Evolutionary conservation across 1,284 basidiomycete genomes (phyloP).

Genomic region (Naganishia liquefaciens): DNA sequence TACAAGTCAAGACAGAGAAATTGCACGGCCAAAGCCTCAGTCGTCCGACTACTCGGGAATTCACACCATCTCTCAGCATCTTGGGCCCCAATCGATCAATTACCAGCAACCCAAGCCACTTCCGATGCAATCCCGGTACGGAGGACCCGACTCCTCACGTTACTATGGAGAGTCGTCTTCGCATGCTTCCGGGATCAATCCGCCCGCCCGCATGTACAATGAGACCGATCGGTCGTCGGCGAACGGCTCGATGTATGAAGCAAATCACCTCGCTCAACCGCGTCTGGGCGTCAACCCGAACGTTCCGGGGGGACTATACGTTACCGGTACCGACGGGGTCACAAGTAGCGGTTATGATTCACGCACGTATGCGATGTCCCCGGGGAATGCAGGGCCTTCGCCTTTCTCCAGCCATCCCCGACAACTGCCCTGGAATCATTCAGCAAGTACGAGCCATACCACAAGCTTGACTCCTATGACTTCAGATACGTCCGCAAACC

Average conservation of each 20-base stretch:
- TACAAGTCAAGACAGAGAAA: not conserved
- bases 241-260: not conserved
- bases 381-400: not conserved
- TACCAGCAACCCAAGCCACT: conserved; percentile 8
- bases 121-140: conserved; percentile 16
- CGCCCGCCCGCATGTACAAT: not conserved
- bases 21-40: not conserved
- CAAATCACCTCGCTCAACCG: not conserved
- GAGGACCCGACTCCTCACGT: not conserved
- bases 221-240: conserved; percentile 7
- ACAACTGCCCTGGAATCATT: conserved; percentile 6
- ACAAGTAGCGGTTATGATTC: conserved; percentile 4
- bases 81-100: not conserved
- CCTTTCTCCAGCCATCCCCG: not conserved
- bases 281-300: not conserved
- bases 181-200: not conserved
- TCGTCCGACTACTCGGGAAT: conserved; percentile 1
- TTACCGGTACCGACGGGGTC: not conserved
- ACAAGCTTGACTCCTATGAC: conserved; percentile 1
- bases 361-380: conserved; percentile 1
- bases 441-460: not conserved
- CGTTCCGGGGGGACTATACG: conserved; percentile 4
- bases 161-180: not conserved
- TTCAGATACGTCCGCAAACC: not conserved
- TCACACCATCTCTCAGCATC: not conserved